Evolutionary conservation across 768 basidiomycete genomes (phyloP).

Genomic region (Pleurotus citrinopileatus): DNA sequence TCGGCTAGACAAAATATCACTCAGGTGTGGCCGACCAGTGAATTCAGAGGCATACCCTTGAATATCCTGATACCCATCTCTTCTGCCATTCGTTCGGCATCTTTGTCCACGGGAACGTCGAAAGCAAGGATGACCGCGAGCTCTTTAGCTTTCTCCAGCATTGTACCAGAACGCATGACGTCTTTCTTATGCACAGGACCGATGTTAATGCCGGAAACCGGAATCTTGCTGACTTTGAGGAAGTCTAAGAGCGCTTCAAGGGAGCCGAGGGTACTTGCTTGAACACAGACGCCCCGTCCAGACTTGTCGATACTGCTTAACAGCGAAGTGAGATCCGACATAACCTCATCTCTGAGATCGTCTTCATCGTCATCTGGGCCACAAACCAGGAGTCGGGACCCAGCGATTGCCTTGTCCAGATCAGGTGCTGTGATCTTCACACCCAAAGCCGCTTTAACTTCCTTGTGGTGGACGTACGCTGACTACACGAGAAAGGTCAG

Average conservation of each 20-base stretch:
- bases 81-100: constrained; percentile 87
- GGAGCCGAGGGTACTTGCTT: constrained; percentile 95
- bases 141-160: constrained; percentile 96
- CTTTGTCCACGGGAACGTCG: constrained; percentile 92
- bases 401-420: constrained; percentile 96
- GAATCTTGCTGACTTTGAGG: constrained; percentile 92
- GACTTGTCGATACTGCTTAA: constrained; percentile 91
- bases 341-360: constrained; percentile 89
- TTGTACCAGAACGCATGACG: constrained; percentile 86
- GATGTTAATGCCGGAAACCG: constrained; percentile 96
- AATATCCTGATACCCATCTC: constrained; percentile 94
- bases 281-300: constrained; percentile 96
- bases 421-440: constrained; percentile 95
- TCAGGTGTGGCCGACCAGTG: constrained; percentile 9
- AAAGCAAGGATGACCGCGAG: constrained; percentile 95
- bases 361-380: constrained; percentile 98
- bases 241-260: constrained; percentile 96
- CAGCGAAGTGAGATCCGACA: constrained; percentile 90
- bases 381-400: constrained; percentile 87
- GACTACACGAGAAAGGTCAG: constrained; percentile 51
- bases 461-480: constrained; percentile 94
- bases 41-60: constrained; percentile 59
- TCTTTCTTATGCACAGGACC: constrained; percentile 96
- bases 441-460: constrained; percentile 95
- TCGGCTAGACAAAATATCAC: constrained; percentile 58